phyloP scores from a whole-genome alignment of 352 stramenopile genomes.

The Pythium rhizo-oryzae region DNA sequence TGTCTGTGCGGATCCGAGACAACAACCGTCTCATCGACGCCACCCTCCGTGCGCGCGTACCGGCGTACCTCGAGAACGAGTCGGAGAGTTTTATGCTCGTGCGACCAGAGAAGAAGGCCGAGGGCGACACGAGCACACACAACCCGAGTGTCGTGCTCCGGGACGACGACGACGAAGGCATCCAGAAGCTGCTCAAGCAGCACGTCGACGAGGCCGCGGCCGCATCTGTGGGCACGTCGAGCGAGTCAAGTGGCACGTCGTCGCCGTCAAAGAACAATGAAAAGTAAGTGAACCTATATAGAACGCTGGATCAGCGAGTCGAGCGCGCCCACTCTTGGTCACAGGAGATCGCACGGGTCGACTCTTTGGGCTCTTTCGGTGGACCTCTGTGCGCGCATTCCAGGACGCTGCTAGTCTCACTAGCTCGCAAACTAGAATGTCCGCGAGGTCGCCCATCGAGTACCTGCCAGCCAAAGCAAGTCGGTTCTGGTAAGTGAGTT shows the following conservation, averaged over 20 bases:
- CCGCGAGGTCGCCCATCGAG: constrained; percentile 17
- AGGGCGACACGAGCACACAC: constrained; percentile 8
- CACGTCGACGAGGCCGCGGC: not conserved
- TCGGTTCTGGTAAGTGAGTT: not conserved
- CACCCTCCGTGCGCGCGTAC: constrained; percentile 67
- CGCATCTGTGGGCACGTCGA: constrained; percentile 5
- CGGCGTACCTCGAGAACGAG: constrained; percentile 69
- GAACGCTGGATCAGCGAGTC: not conserved
- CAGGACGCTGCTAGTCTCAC: not conserved
- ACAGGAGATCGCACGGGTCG: not conserved
- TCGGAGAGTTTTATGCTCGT: constrained; percentile 72
- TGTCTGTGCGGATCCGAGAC: constrained; percentile 78
- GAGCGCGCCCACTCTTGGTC: not conserved
- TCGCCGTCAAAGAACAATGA: constrained; percentile 8
- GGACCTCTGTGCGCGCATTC: constrained; percentile 13
- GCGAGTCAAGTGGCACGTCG: constrained; percentile 17
- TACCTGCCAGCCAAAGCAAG: not conserved
- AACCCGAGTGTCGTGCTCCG: constrained; percentile 14
- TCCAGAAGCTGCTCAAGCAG: constrained; percentile 19
- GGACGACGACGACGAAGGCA: constrained; percentile 26
- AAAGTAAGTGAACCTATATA: not conserved
- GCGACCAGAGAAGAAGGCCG: constrained; percentile 48
- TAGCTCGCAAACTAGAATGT: not conserved
- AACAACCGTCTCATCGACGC: constrained; percentile 82
- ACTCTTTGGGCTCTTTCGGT: constrained; percentile 7